phyloP scores from a whole-genome alignment of 2,329 filamentous ascomycete species.

The Septoria linicola region DNA sequence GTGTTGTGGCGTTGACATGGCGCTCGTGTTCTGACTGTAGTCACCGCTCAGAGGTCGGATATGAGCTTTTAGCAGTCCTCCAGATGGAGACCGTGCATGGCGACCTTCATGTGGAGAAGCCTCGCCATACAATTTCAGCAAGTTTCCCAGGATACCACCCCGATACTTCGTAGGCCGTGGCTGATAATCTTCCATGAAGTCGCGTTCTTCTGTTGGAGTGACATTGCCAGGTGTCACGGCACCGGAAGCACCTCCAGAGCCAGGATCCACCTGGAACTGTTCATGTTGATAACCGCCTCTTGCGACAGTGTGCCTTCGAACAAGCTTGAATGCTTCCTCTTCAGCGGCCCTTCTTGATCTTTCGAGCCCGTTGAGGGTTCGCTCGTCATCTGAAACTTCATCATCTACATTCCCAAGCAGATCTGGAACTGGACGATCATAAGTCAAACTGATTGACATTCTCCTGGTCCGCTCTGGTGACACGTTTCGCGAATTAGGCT shows the following conservation, averaged over 20 bases:
- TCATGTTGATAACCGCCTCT: slow-evolving; percentile 20
- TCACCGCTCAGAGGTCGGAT: slow-evolving; percentile 31
- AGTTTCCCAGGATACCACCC: slow-evolving; percentile 69
- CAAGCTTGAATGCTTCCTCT: slow-evolving; percentile 48
- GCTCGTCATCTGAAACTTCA: slow-evolving; percentile 22
- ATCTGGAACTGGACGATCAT: slow-evolving; percentile 34
- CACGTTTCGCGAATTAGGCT: slow-evolving; percentile 32
- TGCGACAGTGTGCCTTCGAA: slow-evolving; percentile 41
- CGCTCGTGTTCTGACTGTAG: slow-evolving; percentile 20
- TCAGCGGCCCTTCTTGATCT: slow-evolving; percentile 31
- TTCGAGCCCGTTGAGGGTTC: slow-evolving; percentile 20
- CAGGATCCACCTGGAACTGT: slow-evolving; percentile 14
- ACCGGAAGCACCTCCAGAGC: slow-evolving; percentile 41
- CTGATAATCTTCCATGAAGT: slow-evolving; percentile 61
- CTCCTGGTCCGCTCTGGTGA: slow-evolving; percentile 27
- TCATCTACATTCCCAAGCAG: slow-evolving; percentile 31
- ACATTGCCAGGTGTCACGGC: slow-evolving; percentile 34
- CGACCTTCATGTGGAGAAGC: slow-evolving; percentile 16
- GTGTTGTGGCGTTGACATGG: slow-evolving; percentile 37
- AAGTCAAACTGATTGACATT: slow-evolving; percentile 19
- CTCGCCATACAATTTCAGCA: slow-evolving; percentile 67
- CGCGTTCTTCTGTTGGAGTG: slow-evolving; percentile 49
- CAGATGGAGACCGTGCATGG: slow-evolving; percentile 28
- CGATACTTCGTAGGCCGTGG: slow-evolving; percentile 67
- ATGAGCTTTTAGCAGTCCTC: slow-evolving; percentile 14